These are phyloP conservation scores for Neonectria ditissima DNA, from an alignment of 2,329 filamentous ascomycete genomes.

Conservation along the genomic window DNA sequence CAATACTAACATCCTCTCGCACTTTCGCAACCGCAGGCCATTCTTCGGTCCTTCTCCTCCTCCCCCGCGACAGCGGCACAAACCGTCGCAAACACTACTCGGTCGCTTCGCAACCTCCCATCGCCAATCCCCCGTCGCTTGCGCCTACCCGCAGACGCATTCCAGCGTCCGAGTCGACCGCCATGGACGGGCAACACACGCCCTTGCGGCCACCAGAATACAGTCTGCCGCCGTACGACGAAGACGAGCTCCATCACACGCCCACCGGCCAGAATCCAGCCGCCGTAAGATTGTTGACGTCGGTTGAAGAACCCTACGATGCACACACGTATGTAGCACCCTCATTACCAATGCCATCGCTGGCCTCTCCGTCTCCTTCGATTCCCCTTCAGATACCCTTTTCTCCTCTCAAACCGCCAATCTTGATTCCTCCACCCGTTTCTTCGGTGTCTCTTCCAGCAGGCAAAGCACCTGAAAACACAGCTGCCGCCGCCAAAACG, in stretches of 20 bases:
- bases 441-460: slow-evolving; percentile 15
- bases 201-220: slow-evolving; percentile 69
- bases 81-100: slow-evolving; percentile 29
- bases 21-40: not conserved
- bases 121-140: slow-evolving; percentile 28
- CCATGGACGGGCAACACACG: slow-evolving; percentile 64
- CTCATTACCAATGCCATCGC: slow-evolving; percentile 27
- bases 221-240: slow-evolving; percentile 66
- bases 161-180: slow-evolving; percentile 43
- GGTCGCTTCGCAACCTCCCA: slow-evolving; percentile 23
- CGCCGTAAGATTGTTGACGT: slow-evolving; percentile 71
- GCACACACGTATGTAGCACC: slow-evolving; percentile 66
- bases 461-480: slow-evolving; percentile 29
- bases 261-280: slow-evolving; percentile 62
- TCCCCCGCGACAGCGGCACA: slow-evolving; percentile 31
- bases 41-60: slow-evolving; percentile 1
- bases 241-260: slow-evolving; percentile 60
- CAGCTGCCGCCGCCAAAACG: slow-evolving; percentile 4
- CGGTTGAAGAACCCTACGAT: slow-evolving; percentile 67
- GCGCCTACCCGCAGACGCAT: slow-evolving; percentile 43
- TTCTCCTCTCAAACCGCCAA: slow-evolving; percentile 31
- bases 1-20: not conserved
- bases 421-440: slow-evolving; percentile 31
- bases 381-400: slow-evolving; percentile 26
- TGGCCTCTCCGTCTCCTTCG: slow-evolving; percentile 3